Conservation (phyloP, 192 early-diverging fungal genomes). For the Coemansia sp. region DNA sequence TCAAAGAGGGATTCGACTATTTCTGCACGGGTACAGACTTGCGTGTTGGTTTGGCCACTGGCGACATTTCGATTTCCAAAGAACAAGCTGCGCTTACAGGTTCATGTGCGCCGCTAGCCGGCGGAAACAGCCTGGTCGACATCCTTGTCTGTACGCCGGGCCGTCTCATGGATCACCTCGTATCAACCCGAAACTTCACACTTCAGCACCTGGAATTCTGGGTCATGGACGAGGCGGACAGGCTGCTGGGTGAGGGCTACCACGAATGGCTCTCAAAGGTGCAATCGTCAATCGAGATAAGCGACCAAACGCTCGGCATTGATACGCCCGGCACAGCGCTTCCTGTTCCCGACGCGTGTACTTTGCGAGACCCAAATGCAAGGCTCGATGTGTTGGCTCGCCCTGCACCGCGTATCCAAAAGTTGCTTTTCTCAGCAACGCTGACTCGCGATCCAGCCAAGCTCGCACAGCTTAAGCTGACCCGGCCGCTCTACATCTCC, state of each 20-base stretch:
- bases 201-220: constrained; percentile 89
- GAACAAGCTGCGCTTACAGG: constrained; percentile 64
- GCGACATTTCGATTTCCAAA: constrained; percentile 72
- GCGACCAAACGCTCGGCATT: not conserved
- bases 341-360: constrained; percentile 22
- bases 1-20: constrained; percentile 79
- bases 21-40: constrained; percentile 76
- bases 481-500: constrained; percentile 80
- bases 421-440: constrained; percentile 95
- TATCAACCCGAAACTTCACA: constrained; percentile 81
- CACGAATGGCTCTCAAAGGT: constrained; percentile 88
- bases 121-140: constrained; percentile 75
- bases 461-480: constrained; percentile 78
- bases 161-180: constrained; percentile 86
- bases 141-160: constrained; percentile 96
- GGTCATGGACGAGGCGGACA: constrained; percentile 95
- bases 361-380: constrained; percentile 11
- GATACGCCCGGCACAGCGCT: not conserved
- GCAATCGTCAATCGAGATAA: constrained; percentile 55
- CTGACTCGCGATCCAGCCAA: constrained; percentile 91
- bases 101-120: constrained; percentile 21
- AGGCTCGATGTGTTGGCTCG: constrained; percentile 25
- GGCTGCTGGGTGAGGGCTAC: constrained; percentile 86
- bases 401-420: constrained; percentile 65
- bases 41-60: constrained; percentile 70